A percentile compares a stretch with the other conserved stretches of the same genome.
These are phyloP conservation scores for Pyrenophora graminea DNA, from an alignment of 2,329 filamentous ascomycete species.

Conservation along the genomic window DNA sequence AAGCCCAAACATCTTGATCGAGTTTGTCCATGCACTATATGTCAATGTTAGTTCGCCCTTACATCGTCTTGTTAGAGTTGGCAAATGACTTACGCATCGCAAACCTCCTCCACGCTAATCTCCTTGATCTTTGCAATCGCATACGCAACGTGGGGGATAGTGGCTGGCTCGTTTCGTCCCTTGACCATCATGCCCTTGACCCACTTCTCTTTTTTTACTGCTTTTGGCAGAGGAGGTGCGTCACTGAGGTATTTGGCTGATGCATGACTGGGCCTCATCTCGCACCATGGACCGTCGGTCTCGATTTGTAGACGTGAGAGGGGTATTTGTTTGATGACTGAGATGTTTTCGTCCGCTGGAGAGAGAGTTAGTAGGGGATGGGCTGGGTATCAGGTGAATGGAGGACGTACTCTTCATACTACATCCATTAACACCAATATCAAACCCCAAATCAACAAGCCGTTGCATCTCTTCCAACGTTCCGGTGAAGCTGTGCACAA, in stretches of 20 bases:
- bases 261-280: constrained; percentile 87
- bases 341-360: constrained; percentile 68
- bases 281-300: constrained; percentile 96
- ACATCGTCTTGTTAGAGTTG: background rate
- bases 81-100: constrained; percentile 66
- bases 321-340: constrained; percentile 77
- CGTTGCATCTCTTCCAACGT: constrained; percentile 82
- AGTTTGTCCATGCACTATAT: constrained; percentile 47
- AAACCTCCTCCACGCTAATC: constrained; percentile 77
- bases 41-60: constrained; percentile 4
- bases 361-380: background rate
- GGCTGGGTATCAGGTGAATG: background rate
- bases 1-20: constrained; percentile 47
- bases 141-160: constrained; percentile 83
- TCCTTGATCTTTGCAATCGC: constrained; percentile 87
- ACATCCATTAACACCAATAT: constrained; percentile 96
- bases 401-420: constrained; percentile 73
- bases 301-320: constrained; percentile 87
- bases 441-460: constrained; percentile 77
- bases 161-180: constrained; percentile 89
- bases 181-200: constrained; percentile 86
- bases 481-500: constrained; percentile 96
- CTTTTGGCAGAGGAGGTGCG: constrained; percentile 73
- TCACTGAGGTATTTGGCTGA: constrained; percentile 74
- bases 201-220: constrained; percentile 97